Evolutionary conservation across 1,139 yeast species (phyloP).

Genomic region (Yamadazyma conglobata): DNA sequence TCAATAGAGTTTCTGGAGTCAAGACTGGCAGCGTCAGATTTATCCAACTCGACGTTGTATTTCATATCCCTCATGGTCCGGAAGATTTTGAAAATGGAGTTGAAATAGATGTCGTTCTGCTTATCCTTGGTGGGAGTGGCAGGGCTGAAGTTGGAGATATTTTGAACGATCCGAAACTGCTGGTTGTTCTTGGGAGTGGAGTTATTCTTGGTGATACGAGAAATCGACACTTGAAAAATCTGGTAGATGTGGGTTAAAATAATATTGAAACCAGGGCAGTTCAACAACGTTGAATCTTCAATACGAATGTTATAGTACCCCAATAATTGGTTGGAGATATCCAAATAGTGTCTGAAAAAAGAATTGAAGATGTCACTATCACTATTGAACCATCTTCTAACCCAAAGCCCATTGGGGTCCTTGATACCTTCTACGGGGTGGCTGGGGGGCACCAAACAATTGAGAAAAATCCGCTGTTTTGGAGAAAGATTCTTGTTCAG

Average conservation of each 20-base stretch:
- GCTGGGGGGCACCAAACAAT: slow-evolving; percentile 46
- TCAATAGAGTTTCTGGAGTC: neutral
- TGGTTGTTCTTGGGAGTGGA: slow-evolving; percentile 12
- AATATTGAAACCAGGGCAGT: slow-evolving; percentile 36
- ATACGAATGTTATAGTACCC: slow-evolving; percentile 1
- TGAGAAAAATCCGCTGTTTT: slow-evolving; percentile 26
- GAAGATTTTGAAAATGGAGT: slow-evolving; percentile 40
- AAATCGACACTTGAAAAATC: slow-evolving; percentile 33
- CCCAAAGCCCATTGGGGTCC: slow-evolving; percentile 70
- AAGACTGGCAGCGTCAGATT: neutral
- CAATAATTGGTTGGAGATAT: slow-evolving; percentile 16
- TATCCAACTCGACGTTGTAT: slow-evolving; percentile 13
- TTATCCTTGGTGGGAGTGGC: slow-evolving; percentile 6
- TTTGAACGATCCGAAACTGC: slow-evolving; percentile 9
- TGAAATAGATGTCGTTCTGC: slow-evolving; percentile 33
- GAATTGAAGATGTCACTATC: slow-evolving; percentile 72
- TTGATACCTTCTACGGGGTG: slow-evolving; percentile 55
- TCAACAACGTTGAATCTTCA: slow-evolving; percentile 10
- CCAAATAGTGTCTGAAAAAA: slow-evolving; percentile 64
- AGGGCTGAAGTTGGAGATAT: slow-evolving; percentile 2
- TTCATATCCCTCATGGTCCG: slow-evolving; percentile 45
- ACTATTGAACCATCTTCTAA: slow-evolving; percentile 44
- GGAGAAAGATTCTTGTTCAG: slow-evolving; percentile 15
- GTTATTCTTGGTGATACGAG: slow-evolving; percentile 26
- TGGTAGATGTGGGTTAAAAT: slow-evolving; percentile 38